Evolutionary conservation across 768 basidiomycete species (phyloP).

Genomic region (Rickenella mellea): DNA sequence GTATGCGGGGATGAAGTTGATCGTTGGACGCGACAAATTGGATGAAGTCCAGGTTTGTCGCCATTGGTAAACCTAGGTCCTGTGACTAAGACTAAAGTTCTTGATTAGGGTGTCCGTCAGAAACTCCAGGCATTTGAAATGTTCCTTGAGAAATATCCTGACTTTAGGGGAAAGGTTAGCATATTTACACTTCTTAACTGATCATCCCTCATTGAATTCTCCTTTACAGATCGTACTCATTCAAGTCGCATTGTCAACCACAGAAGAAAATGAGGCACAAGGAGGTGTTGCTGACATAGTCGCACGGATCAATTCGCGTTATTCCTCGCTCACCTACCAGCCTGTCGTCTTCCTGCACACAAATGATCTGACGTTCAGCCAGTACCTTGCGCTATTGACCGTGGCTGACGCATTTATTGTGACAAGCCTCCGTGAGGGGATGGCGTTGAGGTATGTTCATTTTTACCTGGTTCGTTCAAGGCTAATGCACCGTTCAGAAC

Average conservation of each 20-base stretch:
- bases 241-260: slow-evolving; percentile 80
- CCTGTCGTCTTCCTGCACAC: slow-evolving; percentile 83
- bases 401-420: slow-evolving; percentile 83
- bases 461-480: background rate
- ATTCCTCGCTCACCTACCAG: slow-evolving; percentile 79
- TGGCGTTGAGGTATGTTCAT: slow-evolving; percentile 51
- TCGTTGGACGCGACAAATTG: slow-evolving; percentile 83
- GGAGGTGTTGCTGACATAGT: slow-evolving; percentile 69
- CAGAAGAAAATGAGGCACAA: slow-evolving; percentile 63
- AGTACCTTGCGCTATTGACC: slow-evolving; percentile 74
- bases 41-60: slow-evolving; percentile 62
- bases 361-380: slow-evolving; percentile 75
- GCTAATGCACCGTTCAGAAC: slow-evolving; percentile 24
- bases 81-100: background rate
- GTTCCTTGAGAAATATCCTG: slow-evolving; percentile 72
- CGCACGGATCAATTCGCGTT: slow-evolving; percentile 72
- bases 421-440: slow-evolving; percentile 78
- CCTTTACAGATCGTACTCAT: slow-evolving; percentile 59
- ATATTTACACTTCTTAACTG: background rate
- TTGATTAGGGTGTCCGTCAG: slow-evolving; percentile 56
- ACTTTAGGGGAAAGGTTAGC: slow-evolving; percentile 64
- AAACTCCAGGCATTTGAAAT: slow-evolving; percentile 78
- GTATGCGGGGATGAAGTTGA: slow-evolving; percentile 77
- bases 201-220: background rate
- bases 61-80: background rate